These are phyloP conservation scores for Plasmodium adleri DNA, from an alignment of 169 alveolate species.

Conservation along the genomic window DNA sequence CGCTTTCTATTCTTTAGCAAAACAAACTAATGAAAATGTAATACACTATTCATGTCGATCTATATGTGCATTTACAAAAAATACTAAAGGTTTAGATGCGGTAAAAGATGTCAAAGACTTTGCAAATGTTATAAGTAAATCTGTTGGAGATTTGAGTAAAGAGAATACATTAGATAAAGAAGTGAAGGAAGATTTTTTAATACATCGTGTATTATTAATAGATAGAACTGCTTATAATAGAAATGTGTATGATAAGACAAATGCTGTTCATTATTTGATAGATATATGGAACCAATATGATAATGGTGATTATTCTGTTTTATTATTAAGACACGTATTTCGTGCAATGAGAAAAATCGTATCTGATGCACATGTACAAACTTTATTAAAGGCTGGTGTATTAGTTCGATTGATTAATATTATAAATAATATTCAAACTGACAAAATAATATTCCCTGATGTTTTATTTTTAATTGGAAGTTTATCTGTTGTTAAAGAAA, in stretches of 20 bases:
- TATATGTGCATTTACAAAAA: constrained; percentile 66
- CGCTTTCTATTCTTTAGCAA: constrained; percentile 40
- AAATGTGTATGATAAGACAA: constrained; percentile 84
- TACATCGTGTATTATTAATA: constrained; percentile 82
- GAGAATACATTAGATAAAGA: constrained; percentile 61
- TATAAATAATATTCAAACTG: constrained; percentile 77
- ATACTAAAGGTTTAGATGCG: constrained; percentile 28
- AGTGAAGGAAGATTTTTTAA: constrained; percentile 78
- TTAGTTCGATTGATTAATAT: constrained; percentile 76
- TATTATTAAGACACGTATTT: constrained; percentile 87
- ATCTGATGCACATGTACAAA: constrained; percentile 87
- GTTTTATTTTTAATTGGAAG: constrained; percentile 90
- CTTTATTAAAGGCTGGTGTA: constrained; percentile 85
- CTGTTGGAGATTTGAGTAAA: constrained; percentile 43
- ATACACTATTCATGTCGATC: constrained; percentile 75
- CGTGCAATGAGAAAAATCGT: constrained; percentile 89
- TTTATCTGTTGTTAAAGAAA: constrained; percentile 86
- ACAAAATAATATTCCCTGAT: constrained; percentile 87
- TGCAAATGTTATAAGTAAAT: constrained; percentile 64
- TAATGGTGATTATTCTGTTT: constrained; percentile 79
- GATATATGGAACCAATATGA: constrained; percentile 89
- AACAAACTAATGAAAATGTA: constrained; percentile 51
- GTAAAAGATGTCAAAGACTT: constrained; percentile 53
- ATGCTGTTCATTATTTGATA: constrained; percentile 82
- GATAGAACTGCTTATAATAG: constrained; percentile 89